These are phyloP conservation scores for Allium fistulosum DNA, from an alignment of 106 monocot species.

Conservation along the genomic window DNA sequence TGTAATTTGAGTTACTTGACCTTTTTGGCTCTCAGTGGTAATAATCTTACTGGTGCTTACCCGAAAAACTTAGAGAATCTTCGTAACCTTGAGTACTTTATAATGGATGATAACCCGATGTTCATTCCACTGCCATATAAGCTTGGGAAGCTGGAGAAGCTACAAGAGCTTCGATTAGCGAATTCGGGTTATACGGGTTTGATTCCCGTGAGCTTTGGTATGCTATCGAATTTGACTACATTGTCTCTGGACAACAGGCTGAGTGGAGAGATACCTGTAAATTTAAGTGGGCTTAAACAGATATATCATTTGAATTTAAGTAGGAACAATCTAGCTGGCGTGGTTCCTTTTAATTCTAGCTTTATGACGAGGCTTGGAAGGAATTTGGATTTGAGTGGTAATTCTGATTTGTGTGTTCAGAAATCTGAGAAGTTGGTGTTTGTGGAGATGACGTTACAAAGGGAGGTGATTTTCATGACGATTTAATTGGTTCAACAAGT, in stretches of 20 bases:
- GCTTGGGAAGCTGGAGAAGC: slow-evolving; percentile 45
- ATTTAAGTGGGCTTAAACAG: slow-evolving; percentile 28
- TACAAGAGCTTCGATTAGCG: slow-evolving; percentile 78
- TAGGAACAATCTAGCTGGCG: slow-evolving; percentile 61
- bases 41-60: slow-evolving; percentile 48
- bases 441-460: slow-evolving; percentile 16
- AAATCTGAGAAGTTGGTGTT: slow-evolving; percentile 21
- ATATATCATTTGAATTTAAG: slow-evolving; percentile 88
- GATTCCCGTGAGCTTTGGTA: slow-evolving; percentile 56
- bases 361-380: slow-evolving; percentile 69
- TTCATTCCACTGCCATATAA: slow-evolving; percentile 37
- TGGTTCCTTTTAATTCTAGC: slow-evolving; percentile 48
- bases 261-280: slow-evolving; percentile 51
- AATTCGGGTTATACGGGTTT: slow-evolving; percentile 65
- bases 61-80: slow-evolving; percentile 47
- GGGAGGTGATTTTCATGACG: neutral
- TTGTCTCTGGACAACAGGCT: slow-evolving; percentile 69
- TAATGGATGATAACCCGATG: slow-evolving; percentile 82
- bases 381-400: slow-evolving; percentile 79
- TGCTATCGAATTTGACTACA: slow-evolving; percentile 57
- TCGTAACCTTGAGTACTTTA: slow-evolving; percentile 66
- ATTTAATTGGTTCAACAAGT: neutral
- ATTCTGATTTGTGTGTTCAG: slow-evolving; percentile 55
- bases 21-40: slow-evolving; percentile 74
- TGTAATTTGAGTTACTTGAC: slow-evolving; percentile 28